phyloP scores from a whole-genome alignment of 2,329 filamentous ascomycete genomes.

The Sordariomycetes sp. region DNA sequence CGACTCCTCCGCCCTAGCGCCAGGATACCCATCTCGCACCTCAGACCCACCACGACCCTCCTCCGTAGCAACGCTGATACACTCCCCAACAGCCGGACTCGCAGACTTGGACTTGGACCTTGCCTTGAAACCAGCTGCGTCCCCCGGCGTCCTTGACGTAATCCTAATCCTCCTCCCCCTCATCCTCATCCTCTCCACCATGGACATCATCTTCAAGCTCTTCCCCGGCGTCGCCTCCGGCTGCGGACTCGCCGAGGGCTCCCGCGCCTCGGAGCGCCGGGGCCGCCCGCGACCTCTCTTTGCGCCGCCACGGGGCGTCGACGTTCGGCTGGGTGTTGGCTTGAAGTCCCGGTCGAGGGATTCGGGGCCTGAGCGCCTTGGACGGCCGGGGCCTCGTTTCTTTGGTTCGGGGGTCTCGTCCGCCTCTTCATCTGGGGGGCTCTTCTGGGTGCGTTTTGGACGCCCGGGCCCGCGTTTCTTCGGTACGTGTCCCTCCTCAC shows the following conservation, averaged over 20 bases:
- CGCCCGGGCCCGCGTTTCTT: constrained; percentile 1
- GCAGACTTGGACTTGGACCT: neutral
- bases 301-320: neutral
- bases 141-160: constrained; percentile 15
- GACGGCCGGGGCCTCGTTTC: constrained; percentile 9
- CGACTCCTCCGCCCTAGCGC: neutral
- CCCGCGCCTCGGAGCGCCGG: constrained; percentile 1
- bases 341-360: neutral
- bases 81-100: neutral
- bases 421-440: neutral
- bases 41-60: neutral
- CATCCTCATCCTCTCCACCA: constrained; percentile 43
- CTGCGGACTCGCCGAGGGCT: neutral
- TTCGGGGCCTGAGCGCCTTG: constrained; percentile 8
- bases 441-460: constrained; percentile 1
- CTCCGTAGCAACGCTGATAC: neutral
- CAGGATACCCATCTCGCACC: neutral
- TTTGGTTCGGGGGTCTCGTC: neutral
- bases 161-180: constrained; percentile 41
- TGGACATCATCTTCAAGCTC: constrained; percentile 24
- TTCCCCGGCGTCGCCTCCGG: neutral
- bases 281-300: constrained; percentile 1
- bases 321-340: neutral
- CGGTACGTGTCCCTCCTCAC: neutral
- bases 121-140: neutral